Percentiles rank a stretch among this genome's conserved stretches.
Evolutionary conservation across 192 early-diverging fungal genomes (phyloP).

Genomic region (Linnemannia zychae): DNA sequence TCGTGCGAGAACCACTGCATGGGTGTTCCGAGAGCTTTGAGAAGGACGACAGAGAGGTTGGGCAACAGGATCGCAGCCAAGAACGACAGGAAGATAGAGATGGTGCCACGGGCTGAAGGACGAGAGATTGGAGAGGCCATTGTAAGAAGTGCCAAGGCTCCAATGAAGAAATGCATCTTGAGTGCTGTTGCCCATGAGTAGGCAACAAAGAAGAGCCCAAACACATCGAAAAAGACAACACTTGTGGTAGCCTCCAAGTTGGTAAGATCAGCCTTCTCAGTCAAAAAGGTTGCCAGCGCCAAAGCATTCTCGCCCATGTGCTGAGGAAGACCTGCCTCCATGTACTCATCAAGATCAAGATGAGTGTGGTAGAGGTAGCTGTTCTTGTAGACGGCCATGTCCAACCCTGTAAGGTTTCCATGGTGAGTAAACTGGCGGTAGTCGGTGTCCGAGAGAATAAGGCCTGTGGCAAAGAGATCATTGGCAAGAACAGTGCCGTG

Average conservation of each 20-base stretch:
- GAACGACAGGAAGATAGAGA: conserved; percentile 53
- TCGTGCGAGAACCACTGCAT: conserved; percentile 78
- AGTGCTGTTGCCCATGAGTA: conserved; percentile 71
- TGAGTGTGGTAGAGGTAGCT: conserved; percentile 82
- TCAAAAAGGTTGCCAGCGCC: conserved; percentile 67
- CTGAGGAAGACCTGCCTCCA: conserved; percentile 75
- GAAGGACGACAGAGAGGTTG: conserved; percentile 44
- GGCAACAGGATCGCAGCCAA: conserved; percentile 42
- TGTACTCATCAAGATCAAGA: conserved; percentile 70
- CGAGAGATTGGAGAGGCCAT: conserved; percentile 27
- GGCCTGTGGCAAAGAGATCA: conserved; percentile 70
- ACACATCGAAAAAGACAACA: conserved; percentile 75
- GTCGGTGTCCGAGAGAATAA: conserved; percentile 83
- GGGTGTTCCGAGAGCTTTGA: conserved; percentile 50
- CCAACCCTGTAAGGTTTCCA: conserved; percentile 73
- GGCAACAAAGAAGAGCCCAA: conserved; percentile 71
- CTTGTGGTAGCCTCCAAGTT: conserved; percentile 64
- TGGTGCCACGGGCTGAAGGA: conserved; percentile 41
- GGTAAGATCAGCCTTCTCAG: conserved; percentile 63
- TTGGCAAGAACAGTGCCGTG: conserved; percentile 76
- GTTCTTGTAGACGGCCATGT: conserved; percentile 83
- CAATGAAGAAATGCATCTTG: conserved; percentile 60
- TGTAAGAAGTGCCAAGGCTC: conserved; percentile 37
- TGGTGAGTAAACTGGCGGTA: conserved; percentile 82
- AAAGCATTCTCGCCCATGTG: conserved; percentile 81